Evolutionary conservation across 306 rosid species (phyloP), one percentile per base, ranked within the genome.

Genomic region (Quercus alba): DNA sequence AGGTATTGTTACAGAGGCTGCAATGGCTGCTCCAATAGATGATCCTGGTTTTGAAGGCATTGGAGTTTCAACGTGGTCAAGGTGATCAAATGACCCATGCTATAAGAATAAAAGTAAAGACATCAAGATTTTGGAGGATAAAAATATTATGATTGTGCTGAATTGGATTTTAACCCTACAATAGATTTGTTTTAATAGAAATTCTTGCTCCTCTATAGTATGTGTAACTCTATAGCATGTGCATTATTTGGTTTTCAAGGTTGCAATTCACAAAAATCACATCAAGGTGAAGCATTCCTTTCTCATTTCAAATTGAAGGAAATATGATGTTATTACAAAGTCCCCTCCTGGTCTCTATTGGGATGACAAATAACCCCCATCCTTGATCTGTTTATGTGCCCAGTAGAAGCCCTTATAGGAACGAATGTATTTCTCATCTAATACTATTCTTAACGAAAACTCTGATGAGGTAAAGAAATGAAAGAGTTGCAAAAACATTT

Each of bases 21-120:
- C 90, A 75, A 94, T 80, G 75, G 99, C 99, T 74, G 99, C 99
- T 80, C 97, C 99, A 59, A 93, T 91, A 78, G 99, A 90, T 69
- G 97, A 94, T 79, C 97, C 97, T 35, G 86, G 90, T 85, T 91
- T 87, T 67, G 99, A 90, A 77, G 94, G 91, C 76, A 75, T 58
- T 17, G 90, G 72, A 4, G 83, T 80, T 86, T 84, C 84, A 56
- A 82, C 67, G 74, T 69, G 86, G 73, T 80, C 85, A 57, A 91
- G 89, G 78, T 72, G 87, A 61, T 92, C 94, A 89, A 94, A 94
- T 12, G 99, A 90, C 79, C 99, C 95, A 74, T 89, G 91, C 99
- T 94, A 81, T 76, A 77, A 80, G 67, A 84, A 76, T 51, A 82
- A 54, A 35, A 41, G 4, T 74, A 13, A 26, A 35, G 31, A 31